Conservation (phyloP, 805 yeast species). For the Maudiozyma serrabonitensis region DNA sequence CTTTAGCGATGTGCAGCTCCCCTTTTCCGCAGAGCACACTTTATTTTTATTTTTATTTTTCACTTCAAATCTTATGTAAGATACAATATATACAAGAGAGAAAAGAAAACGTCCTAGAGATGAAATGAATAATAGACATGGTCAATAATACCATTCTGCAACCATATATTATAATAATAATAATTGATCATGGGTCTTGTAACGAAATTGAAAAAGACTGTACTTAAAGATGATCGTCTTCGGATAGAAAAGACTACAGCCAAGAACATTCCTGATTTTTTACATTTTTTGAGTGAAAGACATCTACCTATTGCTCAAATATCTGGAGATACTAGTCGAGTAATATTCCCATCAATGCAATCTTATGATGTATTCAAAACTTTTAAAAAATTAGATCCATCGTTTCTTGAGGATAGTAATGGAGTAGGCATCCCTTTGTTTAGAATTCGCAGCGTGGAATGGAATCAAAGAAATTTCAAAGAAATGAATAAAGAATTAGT, state of each 20-base stretch:
- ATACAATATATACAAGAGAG: no score
- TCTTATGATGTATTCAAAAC: slow-evolving; percentile 9
- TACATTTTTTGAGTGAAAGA: slow-evolving; percentile 5
- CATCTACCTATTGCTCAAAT: slow-evolving; percentile 2
- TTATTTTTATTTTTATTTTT: no score
- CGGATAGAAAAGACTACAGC: not conserved
- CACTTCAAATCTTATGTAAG: no score
- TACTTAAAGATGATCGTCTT: not conserved
- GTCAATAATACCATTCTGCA: no score
- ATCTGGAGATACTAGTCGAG: slow-evolving; percentile 2
- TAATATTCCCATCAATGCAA: slow-evolving; percentile 9
- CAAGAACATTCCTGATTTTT: not conserved
- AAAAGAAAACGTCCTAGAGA: no score
- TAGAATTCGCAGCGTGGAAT: not conserved
- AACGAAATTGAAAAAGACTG: not conserved
- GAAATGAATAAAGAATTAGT: not conserved
- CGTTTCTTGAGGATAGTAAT: slow-evolving; percentile 1
- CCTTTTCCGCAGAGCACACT: no score
- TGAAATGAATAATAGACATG: no score
- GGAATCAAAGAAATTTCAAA: not conserved
- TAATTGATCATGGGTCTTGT: not conserved
- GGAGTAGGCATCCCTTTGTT: slow-evolving; percentile 13
- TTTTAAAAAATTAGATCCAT: not conserved
- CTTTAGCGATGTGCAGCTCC: no score
- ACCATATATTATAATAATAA: not conserved